phyloP scores from a whole-genome alignment of 495 filamentous ascomycete genomes.

The Neurospora tetrasperma region DNA sequence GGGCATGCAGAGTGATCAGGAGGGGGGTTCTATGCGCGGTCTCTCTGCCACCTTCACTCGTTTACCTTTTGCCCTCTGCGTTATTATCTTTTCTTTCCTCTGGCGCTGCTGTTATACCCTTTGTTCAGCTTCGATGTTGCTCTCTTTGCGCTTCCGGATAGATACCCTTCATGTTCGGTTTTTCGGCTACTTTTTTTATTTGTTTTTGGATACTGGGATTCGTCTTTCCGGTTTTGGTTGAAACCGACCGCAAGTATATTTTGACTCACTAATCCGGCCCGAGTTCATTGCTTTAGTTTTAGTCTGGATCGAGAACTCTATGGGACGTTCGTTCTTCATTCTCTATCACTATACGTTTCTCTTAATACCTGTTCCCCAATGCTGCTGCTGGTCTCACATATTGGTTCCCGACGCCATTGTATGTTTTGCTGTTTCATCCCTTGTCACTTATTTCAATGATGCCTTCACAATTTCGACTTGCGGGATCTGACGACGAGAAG shows the following conservation, averaged over 20 bases:
- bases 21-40: background rate
- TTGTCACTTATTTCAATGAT: background rate
- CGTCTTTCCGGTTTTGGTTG: background rate
- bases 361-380: background rate
- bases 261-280: background rate
- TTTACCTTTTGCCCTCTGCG: background rate
- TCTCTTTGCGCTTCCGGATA: background rate
- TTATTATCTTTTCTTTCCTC: background rate
- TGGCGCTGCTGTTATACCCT: background rate
- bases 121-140: background rate
- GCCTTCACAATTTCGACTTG: background rate
- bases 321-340: background rate
- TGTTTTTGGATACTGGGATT: background rate
- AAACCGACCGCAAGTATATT: background rate
- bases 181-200: background rate
- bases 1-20: background rate
- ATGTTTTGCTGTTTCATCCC: background rate
- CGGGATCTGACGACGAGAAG: background rate
- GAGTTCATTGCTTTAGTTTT: background rate
- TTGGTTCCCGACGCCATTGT: background rate
- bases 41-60: background rate
- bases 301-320: background rate
- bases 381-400: background rate
- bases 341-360: background rate
- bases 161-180: background rate